Base-by-base conservation (phyloP, 2,329 filamentous ascomycete species). In the Colletotrichum truncatum region DNA sequence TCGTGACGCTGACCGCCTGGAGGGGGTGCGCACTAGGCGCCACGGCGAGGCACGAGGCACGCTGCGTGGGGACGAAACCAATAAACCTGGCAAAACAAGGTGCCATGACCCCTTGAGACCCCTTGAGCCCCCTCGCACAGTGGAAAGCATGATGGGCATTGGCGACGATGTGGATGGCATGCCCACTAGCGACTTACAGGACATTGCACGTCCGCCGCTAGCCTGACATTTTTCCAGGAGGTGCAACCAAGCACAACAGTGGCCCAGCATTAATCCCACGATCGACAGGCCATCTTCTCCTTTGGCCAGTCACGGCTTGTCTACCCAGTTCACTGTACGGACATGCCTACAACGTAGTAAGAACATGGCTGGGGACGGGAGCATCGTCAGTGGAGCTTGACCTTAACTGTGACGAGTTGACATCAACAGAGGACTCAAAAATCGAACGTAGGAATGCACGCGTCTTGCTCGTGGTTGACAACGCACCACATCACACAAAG, bases 391-490 rank as follows among this genome's bases (percentile, higher is more conserved):
- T 65, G 56, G 62, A 51, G 12, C 57, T 49, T 10, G 10, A 26
- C 36, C 32, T 54, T 21, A 43, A 46, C 41, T 51, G 28, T 14
- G 43, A 51, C 60, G 30, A 48, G 45, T 25, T 16, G 25, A 39
- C 51, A 25, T 46, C 30, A 36, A 36, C 34, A 55, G 25, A 55
- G 41, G 26, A 51, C 32, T 26, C 38, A n/a, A 55, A 34, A 55
- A 41, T 30, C n/a, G 28, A 36, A 55, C 32, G 49, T 43, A 55
- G 49, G 39, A 36, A 43, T 61, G 48, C 32, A 53, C n/a, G 11
- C 48, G 49, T 62, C 41, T 48, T 23, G 41, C 48, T 39, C 39
- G 28, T 62, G 62, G 49, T 62, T 51, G 57, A 62, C 62, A 65
- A 62, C 62, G 57, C 62, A 65, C 57, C 49, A n/a, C n/a, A 38